phyloP scores from a whole-genome alignment of 1,284 basidiomycete genomes.

The Sphagnurus paluster region DNA sequence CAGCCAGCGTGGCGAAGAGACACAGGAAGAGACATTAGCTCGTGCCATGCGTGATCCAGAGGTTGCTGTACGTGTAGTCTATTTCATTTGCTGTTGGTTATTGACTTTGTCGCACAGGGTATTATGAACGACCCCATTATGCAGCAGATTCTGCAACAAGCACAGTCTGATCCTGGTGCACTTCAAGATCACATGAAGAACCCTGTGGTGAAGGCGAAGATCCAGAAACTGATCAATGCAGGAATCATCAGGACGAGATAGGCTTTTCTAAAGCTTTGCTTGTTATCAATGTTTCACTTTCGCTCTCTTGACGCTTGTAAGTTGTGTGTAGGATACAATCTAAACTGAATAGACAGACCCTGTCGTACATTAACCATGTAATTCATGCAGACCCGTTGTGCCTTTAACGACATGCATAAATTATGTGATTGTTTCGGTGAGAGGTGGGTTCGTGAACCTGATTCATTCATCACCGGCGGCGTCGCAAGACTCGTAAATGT shows the following conservation, averaged over 20 bases:
- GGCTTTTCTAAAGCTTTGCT: not conserved
- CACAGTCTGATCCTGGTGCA: constrained; percentile 87
- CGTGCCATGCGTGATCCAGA: constrained; percentile 98
- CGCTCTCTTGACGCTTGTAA: constrained; percentile 2
- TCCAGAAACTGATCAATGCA: constrained; percentile 91
- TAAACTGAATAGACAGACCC: constrained; percentile 10
- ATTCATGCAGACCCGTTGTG: not conserved
- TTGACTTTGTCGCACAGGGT: constrained; percentile 47
- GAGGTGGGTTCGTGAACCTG: not conserved
- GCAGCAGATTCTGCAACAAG: constrained; percentile 94
- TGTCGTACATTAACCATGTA: constrained; percentile 6
- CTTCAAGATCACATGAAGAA: constrained; percentile 99
- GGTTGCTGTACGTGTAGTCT: constrained; percentile 67
- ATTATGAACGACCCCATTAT: constrained; percentile 89
- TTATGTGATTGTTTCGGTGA: too few relatives aligned
- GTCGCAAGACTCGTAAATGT: too few relatives aligned
- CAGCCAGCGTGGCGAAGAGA: constrained; percentile 82
- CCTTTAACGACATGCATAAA: not conserved
- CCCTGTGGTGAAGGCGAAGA: constrained; percentile 80
- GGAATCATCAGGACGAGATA: constrained; percentile 86
- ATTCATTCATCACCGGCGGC: not conserved
- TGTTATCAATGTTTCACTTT: not conserved
- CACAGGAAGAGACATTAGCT: constrained; percentile 90
- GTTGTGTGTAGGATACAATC: constrained; percentile 18
- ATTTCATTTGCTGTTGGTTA: too few relatives aligned